Evolutionary conservation across 2,329 filamentous ascomycete species (phyloP).

Genomic region (Hypoxylon sp.): DNA sequence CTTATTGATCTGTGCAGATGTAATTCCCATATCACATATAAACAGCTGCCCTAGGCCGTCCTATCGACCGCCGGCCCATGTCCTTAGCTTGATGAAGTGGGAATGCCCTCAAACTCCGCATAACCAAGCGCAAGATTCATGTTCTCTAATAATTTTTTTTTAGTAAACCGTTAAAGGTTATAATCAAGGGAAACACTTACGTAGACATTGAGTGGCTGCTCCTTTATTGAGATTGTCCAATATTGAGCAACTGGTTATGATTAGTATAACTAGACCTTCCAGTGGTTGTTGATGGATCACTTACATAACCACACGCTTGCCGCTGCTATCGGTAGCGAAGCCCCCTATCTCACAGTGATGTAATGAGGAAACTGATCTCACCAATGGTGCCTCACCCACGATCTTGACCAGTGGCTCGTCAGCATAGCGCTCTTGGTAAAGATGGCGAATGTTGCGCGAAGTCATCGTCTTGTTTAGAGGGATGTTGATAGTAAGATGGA

Average conservation of each 20-base stretch:
- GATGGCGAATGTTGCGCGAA: slow-evolving; percentile 89
- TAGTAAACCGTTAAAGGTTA: too few relatives aligned
- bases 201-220: slow-evolving; percentile 91
- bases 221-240: slow-evolving; percentile 97
- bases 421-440: slow-evolving; percentile 97
- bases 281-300: too few relatives aligned
- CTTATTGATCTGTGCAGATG: too few relatives aligned
- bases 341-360: slow-evolving; percentile 95
- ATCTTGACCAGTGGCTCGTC: slow-evolving; percentile 97
- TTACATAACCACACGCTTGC: slow-evolving; percentile 88
- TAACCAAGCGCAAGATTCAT: too few relatives aligned
- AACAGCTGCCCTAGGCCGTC: too few relatives aligned
- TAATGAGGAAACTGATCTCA: slow-evolving; percentile 86
- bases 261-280: too few relatives aligned
- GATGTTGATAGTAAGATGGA: slow-evolving; percentile 91
- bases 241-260: slow-evolving; percentile 73
- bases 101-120: too few relatives aligned
- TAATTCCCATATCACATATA: too few relatives aligned
- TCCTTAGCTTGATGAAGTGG: too few relatives aligned
- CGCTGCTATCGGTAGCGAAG: slow-evolving; percentile 91
- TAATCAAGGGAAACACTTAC: slow-evolving; percentile 67
- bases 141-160: too few relatives aligned
- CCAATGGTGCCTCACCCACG: slow-evolving; percentile 86
- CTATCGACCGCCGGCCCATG: too few relatives aligned
- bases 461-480: slow-evolving; percentile 89